phyloP scores from a whole-genome alignment of 441 rosid genomes.

The Viola pubescens region DNA sequence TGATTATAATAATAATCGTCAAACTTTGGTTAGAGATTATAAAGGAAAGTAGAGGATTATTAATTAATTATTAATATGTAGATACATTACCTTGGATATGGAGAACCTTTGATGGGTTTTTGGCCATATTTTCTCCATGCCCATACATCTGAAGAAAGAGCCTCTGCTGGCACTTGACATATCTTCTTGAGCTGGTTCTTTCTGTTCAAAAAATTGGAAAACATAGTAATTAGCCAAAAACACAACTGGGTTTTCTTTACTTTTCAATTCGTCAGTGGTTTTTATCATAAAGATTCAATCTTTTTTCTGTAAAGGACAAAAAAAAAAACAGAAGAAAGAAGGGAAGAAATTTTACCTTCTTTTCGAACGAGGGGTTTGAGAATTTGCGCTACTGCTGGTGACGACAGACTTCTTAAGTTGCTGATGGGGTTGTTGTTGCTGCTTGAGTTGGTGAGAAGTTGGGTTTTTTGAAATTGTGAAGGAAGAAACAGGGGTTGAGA shows the following conservation, averaged over 20 bases:
- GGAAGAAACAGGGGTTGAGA: conserved; percentile 36
- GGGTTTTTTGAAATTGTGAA: conserved; percentile 29
- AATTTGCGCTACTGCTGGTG: conserved; percentile 26
- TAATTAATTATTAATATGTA: neutral
- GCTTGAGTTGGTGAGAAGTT: conserved; percentile 14
- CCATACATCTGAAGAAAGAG: conserved; percentile 76
- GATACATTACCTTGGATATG: conserved; percentile 58
- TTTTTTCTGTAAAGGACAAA: neutral
- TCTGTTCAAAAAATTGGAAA: conserved; percentile 25
- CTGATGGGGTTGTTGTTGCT: conserved; percentile 21
- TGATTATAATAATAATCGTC: neutral
- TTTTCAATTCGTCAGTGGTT: no score
- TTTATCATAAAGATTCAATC: no score
- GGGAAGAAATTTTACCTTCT: conserved; percentile 42
- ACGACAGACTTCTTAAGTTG: conserved; percentile 38
- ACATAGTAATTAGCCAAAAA: neutral
- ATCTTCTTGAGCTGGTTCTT: conserved; percentile 71
- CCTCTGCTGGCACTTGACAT: conserved; percentile 81
- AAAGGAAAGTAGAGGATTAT: neutral
- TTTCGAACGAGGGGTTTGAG: conserved; percentile 61
- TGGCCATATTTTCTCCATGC: conserved; percentile 97
- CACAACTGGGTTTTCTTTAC: no score
- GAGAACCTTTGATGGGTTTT: conserved; percentile 95
- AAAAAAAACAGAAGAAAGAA: neutral
- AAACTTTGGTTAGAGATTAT: neutral